Percentiles rank a stretch among this genome's conserved stretches.
Evolutionary conservation across 2,329 filamentous ascomycete genomes (phyloP).

Genomic region (Arthrobotrys conoides): DNA sequence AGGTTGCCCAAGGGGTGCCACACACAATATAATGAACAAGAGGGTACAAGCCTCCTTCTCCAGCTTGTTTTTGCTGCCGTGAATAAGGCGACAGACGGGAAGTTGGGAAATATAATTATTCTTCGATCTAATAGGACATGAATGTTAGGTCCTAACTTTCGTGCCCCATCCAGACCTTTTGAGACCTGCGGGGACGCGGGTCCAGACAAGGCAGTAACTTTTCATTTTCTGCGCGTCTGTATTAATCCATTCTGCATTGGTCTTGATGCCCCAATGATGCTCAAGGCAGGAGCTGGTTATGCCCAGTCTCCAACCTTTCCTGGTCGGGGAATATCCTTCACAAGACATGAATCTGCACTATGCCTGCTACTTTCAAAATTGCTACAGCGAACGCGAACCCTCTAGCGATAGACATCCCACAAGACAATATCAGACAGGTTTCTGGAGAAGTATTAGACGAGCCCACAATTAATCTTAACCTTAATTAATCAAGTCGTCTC

Average conservation of each 20-base stretch:
- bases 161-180: conserved; percentile 30
- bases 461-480: conserved; percentile 20
- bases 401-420: conserved; percentile 4
- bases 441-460: conserved; percentile 22
- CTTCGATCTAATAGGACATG: conserved; percentile 3
- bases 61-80: conserved; percentile 49
- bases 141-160: conserved; percentile 37
- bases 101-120: conserved; percentile 34
- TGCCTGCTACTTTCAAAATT: conserved; percentile 19
- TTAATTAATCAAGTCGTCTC: conserved; percentile 16
- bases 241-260: neutral
- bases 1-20: conserved; percentile 50
- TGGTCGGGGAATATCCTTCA: conserved; percentile 40
- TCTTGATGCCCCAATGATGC: conserved; percentile 49
- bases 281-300: conserved; percentile 49
- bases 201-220: conserved; percentile 46
- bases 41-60: conserved; percentile 55
- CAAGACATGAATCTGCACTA: conserved; percentile 6
- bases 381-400: neutral
- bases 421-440: conserved; percentile 15
- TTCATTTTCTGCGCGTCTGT: neutral
- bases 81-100: conserved; percentile 55
- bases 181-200: conserved; percentile 44
- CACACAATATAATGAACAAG: conserved; percentile 51
- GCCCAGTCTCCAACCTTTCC: conserved; percentile 42